Conservation (phyloP, 2,329 filamentous ascomycete species). For the Fusarium zealandicum region DNA sequence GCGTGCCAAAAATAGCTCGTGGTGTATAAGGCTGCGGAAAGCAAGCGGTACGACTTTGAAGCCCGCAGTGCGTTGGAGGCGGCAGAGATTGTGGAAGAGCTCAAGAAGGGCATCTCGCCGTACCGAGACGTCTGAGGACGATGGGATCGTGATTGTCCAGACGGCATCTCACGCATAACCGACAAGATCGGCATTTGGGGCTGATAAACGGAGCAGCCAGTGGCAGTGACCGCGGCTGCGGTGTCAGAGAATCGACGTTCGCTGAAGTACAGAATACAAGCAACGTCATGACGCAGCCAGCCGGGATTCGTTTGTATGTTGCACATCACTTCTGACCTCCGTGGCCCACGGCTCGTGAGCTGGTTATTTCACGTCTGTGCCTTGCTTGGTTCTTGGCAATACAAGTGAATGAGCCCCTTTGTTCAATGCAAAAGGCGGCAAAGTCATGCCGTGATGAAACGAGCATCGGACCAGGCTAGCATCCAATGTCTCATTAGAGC, state of each 20-base stretch:
- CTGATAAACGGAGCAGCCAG: background rate
- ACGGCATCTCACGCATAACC: constrained; percentile 1
- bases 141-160: background rate
- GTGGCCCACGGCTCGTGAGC: background rate
- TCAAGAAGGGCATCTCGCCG: constrained; percentile 77
- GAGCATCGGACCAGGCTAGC: constrained; percentile 1
- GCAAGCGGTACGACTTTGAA: constrained; percentile 86
- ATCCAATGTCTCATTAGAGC: constrained; percentile 9
- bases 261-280: background rate
- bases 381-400: background rate
- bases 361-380: constrained; percentile 9
- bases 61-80: constrained; percentile 76
- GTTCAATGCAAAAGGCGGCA: background rate
- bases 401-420: constrained; percentile 3
- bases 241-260: background rate
- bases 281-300: constrained; percentile 2
- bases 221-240: background rate
- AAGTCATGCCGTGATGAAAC: background rate
- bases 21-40: constrained; percentile 78
- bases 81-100: constrained; percentile 78
- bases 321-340: constrained; percentile 1
- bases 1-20: constrained; percentile 57
- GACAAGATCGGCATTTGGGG: constrained; percentile 5
- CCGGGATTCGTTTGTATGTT: background rate
- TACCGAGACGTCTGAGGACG: constrained; percentile 58